A percentile compares a stretch with the other conserved stretches of the same genome.
phyloP scores from a whole-genome alignment of 768 basidiomycete genomes.

The Vararia minispora region DNA sequence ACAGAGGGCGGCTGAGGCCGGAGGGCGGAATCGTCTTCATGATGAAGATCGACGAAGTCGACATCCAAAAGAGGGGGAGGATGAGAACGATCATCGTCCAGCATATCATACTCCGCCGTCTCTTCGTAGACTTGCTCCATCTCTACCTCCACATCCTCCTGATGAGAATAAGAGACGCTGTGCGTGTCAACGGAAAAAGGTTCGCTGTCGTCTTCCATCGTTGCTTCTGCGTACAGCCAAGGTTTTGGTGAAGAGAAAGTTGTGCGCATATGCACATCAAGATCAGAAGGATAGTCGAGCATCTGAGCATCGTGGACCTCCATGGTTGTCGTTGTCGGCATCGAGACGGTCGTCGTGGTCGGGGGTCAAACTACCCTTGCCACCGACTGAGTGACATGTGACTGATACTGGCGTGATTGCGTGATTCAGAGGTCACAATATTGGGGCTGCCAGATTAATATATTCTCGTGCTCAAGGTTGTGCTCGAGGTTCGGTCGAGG shows the following conservation, averaged over 20 bases:
- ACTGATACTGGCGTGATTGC: too few species aligned
- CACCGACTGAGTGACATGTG: too few species aligned
- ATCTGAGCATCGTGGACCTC: slow-evolving; percentile 15
- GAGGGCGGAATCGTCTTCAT: too few species aligned
- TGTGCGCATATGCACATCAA: slow-evolving; percentile 15
- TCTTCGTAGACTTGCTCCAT: slow-evolving; percentile 13
- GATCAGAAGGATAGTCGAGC: slow-evolving; percentile 13
- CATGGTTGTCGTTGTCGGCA: slow-evolving; percentile 12
- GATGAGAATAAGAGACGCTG: slow-evolving; percentile 6
- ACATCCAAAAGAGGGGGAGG: slow-evolving; percentile 1
- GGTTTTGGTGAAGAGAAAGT: slow-evolving; percentile 14
- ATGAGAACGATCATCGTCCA: slow-evolving; percentile 13
- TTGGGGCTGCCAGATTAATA: too few species aligned
- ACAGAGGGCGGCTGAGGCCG: too few species aligned
- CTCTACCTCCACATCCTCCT: slow-evolving; percentile 15
- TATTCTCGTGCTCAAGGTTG: too few species aligned
- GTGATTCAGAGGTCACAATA: too few species aligned
- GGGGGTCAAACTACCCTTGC: too few species aligned
- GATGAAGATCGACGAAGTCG: slow-evolving; percentile 13
- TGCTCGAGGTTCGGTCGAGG: too few species aligned
- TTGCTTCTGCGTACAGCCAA: slow-evolving; percentile 10
- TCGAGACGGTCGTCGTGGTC: too few species aligned
- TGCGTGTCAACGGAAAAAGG: slow-evolving; percentile 2
- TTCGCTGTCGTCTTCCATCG: slow-evolving; percentile 14
- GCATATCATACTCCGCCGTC: slow-evolving; percentile 14